Conservation (phyloP, 768 basidiomycete genomes). For the Sarcodon sp. region DNA sequence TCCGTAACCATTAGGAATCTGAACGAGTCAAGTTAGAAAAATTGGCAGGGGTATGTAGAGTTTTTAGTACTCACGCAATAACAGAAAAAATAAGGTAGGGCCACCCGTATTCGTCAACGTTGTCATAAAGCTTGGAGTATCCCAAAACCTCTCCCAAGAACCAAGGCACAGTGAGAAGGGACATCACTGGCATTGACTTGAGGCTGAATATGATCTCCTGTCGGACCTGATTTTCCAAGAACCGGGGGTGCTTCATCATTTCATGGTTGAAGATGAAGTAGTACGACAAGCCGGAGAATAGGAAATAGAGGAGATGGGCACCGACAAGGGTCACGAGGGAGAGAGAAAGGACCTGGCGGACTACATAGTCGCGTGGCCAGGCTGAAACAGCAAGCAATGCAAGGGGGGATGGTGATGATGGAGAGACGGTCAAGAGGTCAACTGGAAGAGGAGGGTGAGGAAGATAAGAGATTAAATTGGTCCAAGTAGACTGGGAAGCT, state of each 20-base stretch:
- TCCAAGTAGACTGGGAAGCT: constrained; percentile 31
- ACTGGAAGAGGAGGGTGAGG: constrained; percentile 41
- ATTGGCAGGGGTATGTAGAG: not conserved
- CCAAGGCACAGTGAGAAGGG: constrained; percentile 80
- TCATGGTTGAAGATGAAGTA: constrained; percentile 84
- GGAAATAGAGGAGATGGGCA: constrained; percentile 77
- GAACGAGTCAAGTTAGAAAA: constrained; percentile 9
- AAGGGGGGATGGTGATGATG: constrained; percentile 11
- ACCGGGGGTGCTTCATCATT: constrained; percentile 92
- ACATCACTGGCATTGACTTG: constrained; percentile 74
- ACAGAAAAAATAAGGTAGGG: constrained; percentile 55
- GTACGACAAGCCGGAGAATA: constrained; percentile 81
- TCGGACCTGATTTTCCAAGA: constrained; percentile 77
- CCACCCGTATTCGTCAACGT: constrained; percentile 71
- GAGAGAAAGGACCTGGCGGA: constrained; percentile 68
- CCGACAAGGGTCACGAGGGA: constrained; percentile 62
- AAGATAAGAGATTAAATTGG: constrained; percentile 37
- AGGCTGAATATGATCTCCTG: constrained; percentile 69
- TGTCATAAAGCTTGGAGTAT: constrained; percentile 65
- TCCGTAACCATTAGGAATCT: constrained; percentile 86
- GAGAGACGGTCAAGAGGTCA: constrained; percentile 17
- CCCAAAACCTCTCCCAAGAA: constrained; percentile 90
- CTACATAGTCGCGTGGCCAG: constrained; percentile 78
- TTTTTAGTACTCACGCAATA: constrained; percentile 38
- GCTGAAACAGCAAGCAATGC: constrained; percentile 37